Percentiles rank a stretch among this genome's conserved stretches.
These are phyloP conservation scores for Testicularia cyperi DNA, from an alignment of 1,284 basidiomycete species.

Conservation along the genomic window DNA sequence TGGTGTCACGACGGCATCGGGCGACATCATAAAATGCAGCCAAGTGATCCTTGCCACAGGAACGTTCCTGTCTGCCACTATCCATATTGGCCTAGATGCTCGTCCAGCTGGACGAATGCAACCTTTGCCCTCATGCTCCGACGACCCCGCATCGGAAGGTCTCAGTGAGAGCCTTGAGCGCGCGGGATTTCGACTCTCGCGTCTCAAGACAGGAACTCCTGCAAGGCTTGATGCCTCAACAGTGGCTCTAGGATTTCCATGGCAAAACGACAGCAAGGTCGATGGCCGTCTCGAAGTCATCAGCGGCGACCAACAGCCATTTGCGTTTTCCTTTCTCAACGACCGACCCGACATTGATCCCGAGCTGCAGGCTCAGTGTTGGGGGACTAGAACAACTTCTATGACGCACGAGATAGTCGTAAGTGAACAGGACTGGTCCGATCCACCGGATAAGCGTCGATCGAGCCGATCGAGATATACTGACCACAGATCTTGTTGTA, in stretches of 20 bases:
- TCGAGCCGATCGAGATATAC: too few relatives aligned
- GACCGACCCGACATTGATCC: slow-evolving; percentile 31
- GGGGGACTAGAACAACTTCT: slow-evolving; percentile 72
- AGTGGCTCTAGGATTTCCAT: slow-evolving; percentile 67
- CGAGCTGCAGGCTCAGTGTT: slow-evolving; percentile 74
- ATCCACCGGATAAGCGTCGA: too few relatives aligned
- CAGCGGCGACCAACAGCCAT: slow-evolving; percentile 24
- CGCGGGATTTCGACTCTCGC: slow-evolving; percentile 77
- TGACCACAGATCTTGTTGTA: too few relatives aligned
- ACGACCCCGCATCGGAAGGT: slow-evolving; percentile 63
- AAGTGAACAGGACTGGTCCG: too few relatives aligned
- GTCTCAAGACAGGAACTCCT: slow-evolving; percentile 86
- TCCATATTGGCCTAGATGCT: slow-evolving; percentile 77
- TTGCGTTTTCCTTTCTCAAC: slow-evolving; percentile 44
- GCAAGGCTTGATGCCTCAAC: slow-evolving; percentile 73
- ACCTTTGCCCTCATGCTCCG: slow-evolving; percentile 68
- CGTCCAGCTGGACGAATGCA: slow-evolving; percentile 80
- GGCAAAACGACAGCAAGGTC: slow-evolving; percentile 4
- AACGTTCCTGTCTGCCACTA: slow-evolving; percentile 83
- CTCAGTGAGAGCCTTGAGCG: slow-evolving; percentile 73
- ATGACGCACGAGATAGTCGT: slow-evolving; percentile 73
- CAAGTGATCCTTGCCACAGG: slow-evolving; percentile 85
- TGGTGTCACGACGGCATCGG: slow-evolving; percentile 75
- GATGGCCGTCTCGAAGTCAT: slow-evolving; percentile 28
- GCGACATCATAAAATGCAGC: slow-evolving; percentile 75